Evolutionary conservation across 805 yeast genomes (phyloP), one percentile per base, ranked within the genome.

Genomic region (Hanseniaspora singularis): DNA sequence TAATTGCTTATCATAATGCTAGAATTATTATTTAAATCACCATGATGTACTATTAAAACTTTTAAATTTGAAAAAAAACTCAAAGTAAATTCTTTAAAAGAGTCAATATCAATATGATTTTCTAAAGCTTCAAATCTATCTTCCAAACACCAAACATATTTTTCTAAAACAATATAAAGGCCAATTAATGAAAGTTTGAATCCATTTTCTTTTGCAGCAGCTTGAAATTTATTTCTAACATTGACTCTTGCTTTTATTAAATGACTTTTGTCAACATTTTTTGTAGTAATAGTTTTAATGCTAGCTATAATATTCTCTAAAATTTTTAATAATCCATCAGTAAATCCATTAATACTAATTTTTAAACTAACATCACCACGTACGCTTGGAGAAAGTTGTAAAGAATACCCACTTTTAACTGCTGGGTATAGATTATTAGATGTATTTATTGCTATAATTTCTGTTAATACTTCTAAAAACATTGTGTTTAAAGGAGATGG

Each of bases 311-410:
- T 58, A 1, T 53, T 48, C 4, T 53, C 46, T 3, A 75, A 46
- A 2, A 76, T 58, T 3, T 51, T 50, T 2, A 50, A 43, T 4
- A 72, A 60, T 1, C 74, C 71, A 24, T 60, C 59, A 0, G 58
- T 54, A n/a, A 71, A 70, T 0, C 92, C 89, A 23, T 71, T 62
- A 1, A 77, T 57, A 3, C 70, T 71, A n/a, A 81, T 53, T 0
- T 70, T 59, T 6, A 81, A 55, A 6, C 79, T 71, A 0, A 70
- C 67, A 43, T 70, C 74, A 4, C 82, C 79, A 51, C 72, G 72
- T 12, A 65, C 50, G 3, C 79, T 74, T 0, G 85, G 73, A 31
- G 60, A 64, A 0, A 81, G 51, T 16, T 73, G 77, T 73, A 81
- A 81, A 0, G 71, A 57, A 54, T 69, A 77, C 1, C 78, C 76